Evolutionary conservation across 495 filamentous ascomycete genomes (phyloP), one percentile per base, ranked within the genome.

Genomic region (Staphylotrichum tortipilum): DNA sequence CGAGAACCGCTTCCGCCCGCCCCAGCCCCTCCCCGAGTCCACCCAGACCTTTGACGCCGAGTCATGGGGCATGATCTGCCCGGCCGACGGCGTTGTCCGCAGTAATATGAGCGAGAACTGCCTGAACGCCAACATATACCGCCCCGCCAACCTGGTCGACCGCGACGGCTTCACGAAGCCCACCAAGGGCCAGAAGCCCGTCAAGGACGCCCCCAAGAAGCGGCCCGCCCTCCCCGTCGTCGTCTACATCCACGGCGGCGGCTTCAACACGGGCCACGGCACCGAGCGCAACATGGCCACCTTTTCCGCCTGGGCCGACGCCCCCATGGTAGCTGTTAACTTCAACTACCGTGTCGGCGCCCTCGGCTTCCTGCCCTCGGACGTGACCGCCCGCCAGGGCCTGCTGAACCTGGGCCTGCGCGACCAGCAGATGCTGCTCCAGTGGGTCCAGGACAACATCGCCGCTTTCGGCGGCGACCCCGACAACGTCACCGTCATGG

Each of bases 331-430:
- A 15, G 62, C 78, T 17, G 68, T 86, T 28, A 79, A 78, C 62
- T 82, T 84, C 48, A 83, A 82, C 59, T 89, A 89, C 53, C 77
- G 84, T 3, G 64, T 87, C 17, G 80, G 80, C 10, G 69, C 83
- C 0, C 72, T 88, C 22, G 84, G 84, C 1, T 88, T 87, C 60
- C 57, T 86, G 19, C 72, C 80, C 22, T 80, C 78, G 1, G 64
- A 55, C 5, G 26, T 75, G 19, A 71, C 72, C 12, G 71, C 75
- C 2, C 75, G 78, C 46, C 75, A 78, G 15, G 77, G 78, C 0
- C 28, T 75, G 12, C 68, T 84, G 19, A 88, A 88, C 57, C 63
- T 84, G 24, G 84, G 84, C 5, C 70, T 88, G 54, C 79, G 78
- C 67, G 84, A 88, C 58, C 84, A 87, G 58, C 71, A 77, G 50